Conservation (phyloP, 306 rosid genomes). For the Vachellia collinsii region DNA sequence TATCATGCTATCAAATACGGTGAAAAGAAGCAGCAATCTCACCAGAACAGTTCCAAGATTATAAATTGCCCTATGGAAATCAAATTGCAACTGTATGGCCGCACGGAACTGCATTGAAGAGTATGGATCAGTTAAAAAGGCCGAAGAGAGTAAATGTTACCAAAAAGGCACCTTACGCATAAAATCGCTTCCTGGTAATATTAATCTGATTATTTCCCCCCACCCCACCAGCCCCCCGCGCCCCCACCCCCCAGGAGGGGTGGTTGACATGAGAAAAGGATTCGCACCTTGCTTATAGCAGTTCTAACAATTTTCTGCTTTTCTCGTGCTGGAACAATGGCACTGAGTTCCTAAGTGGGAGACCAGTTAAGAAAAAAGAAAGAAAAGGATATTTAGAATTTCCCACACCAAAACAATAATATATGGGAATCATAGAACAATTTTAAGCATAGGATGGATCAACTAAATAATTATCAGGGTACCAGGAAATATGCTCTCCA, state of each 20-base stretch:
- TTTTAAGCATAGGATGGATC: slow-evolving; percentile 13
- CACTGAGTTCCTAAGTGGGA: slow-evolving; percentile 84
- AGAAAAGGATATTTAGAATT: slow-evolving; percentile 29
- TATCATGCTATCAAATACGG: slow-evolving; percentile 30
- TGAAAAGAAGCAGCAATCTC: slow-evolving; percentile 45
- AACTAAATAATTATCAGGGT: slow-evolving; percentile 14
- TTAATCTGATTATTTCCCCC: slow-evolving; percentile 29
- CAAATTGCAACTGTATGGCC: slow-evolving; percentile 97
- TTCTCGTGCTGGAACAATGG: slow-evolving; percentile 96
- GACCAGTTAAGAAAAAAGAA: slow-evolving; percentile 23
- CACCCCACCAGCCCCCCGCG: neutral
- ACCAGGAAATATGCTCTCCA: slow-evolving; percentile 7
- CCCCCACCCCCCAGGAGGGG: too few species aligned
- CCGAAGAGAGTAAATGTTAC: slow-evolving; percentile 20
- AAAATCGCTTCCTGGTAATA: slow-evolving; percentile 31
- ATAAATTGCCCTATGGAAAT: slow-evolving; percentile 99
- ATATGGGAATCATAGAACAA: neutral
- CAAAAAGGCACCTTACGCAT: slow-evolving; percentile 18
- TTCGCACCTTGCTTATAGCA: slow-evolving; percentile 89
- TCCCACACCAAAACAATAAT: neutral
- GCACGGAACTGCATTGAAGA: slow-evolving; percentile 87
- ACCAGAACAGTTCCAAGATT: slow-evolving; percentile 99
- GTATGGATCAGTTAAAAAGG: slow-evolving; percentile 34
- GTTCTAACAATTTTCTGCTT: slow-evolving; percentile 92
- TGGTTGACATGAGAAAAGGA: neutral